These are phyloP conservation scores for Hypomyces rosellus DNA, from an alignment of 2,329 filamentous ascomycete genomes.

Conservation along the genomic window DNA sequence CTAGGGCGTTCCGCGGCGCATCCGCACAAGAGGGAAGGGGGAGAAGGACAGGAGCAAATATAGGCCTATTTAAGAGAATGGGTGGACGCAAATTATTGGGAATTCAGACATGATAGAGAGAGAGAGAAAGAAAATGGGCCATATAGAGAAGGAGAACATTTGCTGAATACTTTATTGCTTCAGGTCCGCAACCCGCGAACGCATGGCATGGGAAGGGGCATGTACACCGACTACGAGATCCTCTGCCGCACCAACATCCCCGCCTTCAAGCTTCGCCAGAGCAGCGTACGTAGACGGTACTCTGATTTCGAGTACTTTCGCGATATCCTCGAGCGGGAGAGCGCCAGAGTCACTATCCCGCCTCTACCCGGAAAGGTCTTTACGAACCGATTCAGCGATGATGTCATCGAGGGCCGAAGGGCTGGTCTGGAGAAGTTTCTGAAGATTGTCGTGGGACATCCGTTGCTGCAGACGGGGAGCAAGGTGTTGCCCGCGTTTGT, in stretches of 20 bases:
- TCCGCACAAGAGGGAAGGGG: too few species aligned
- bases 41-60: background rate
- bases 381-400: conserved; percentile 95
- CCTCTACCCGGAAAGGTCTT: conserved; percentile 96
- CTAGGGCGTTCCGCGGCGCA: too few species aligned
- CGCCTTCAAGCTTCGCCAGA: conserved; percentile 91
- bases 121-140: background rate
- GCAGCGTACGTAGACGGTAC: conserved; percentile 85
- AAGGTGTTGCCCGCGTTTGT: conserved; percentile 96
- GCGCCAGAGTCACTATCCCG: conserved; percentile 88
- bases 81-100: too few species aligned
- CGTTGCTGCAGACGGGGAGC: conserved; percentile 91
- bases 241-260: conserved; percentile 97
- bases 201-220: conserved; percentile 86
- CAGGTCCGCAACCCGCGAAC: conserved; percentile 91
- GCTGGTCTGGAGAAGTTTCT: conserved; percentile 92
- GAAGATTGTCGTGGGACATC: conserved; percentile 95
- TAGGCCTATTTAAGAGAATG: background rate
- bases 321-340: conserved; percentile 94
- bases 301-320: conserved; percentile 98
- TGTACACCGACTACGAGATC: conserved; percentile 99
- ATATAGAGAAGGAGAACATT: background rate
- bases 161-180: background rate
- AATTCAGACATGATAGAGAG: background rate
- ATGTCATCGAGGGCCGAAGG: conserved; percentile 91